These are phyloP conservation scores for Diaporthe batatas DNA, from an alignment of 2,329 filamentous ascomycete genomes.

Conservation along the genomic window DNA sequence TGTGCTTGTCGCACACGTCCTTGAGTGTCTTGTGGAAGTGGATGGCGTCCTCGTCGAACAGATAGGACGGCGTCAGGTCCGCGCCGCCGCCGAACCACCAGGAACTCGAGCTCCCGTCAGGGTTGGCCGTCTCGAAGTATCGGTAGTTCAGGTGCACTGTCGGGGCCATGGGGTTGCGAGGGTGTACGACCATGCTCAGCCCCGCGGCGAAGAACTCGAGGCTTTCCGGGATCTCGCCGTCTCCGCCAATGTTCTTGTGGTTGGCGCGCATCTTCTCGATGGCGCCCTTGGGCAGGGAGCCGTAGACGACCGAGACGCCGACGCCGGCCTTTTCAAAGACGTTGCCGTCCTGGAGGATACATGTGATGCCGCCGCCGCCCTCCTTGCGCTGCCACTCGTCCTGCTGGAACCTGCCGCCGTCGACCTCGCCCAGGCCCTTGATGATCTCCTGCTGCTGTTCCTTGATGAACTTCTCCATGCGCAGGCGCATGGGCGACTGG, in stretches of 20 bases:
- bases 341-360: constrained; percentile 94
- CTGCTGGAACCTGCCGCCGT: constrained; percentile 83
- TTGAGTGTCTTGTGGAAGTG: constrained; percentile 97
- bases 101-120: constrained; percentile 82
- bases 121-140: constrained; percentile 95
- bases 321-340: constrained; percentile 98
- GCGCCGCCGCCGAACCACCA: constrained; percentile 99
- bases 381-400: constrained; percentile 91
- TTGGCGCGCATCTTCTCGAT: constrained; percentile 95
- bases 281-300: constrained; percentile 85
- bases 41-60: constrained; percentile 96
- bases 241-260: constrained; percentile 87
- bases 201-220: constrained; percentile 97
- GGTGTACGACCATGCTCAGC: constrained; percentile 92
- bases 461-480: constrained; percentile 97
- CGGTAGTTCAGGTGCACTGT: constrained; percentile 99
- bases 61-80: constrained; percentile 91
- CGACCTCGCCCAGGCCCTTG: constrained; percentile 82
- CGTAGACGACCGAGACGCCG: constrained; percentile 95
- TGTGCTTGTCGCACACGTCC: constrained; percentile 91
- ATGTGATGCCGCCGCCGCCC: constrained; percentile 93
- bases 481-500: constrained; percentile 92
- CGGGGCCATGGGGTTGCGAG: constrained; percentile 94
- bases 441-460: constrained; percentile 92
- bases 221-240: constrained; percentile 74